Conservation (phyloP, 1,139 yeast species). For the Geotrichum siamense region DNA sequence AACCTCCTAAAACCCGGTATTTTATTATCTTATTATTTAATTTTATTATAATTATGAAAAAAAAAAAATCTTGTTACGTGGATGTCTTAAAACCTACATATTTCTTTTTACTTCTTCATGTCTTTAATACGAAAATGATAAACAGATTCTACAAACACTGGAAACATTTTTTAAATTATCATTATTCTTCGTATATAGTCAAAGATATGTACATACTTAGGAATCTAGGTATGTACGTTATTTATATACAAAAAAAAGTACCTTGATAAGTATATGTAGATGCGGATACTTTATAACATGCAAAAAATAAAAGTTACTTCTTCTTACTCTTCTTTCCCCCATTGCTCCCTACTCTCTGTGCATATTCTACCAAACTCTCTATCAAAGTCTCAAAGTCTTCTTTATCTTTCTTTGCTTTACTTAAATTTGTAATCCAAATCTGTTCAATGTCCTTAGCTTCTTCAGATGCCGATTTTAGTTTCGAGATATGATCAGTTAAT, state of each 20-base stretch:
- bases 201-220: neutral
- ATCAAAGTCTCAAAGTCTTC: constrained; percentile 64
- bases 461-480: constrained; percentile 27
- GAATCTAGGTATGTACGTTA: neutral
- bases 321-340: neutral
- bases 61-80: too few relatives aligned
- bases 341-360: constrained; percentile 38
- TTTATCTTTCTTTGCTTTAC: constrained; percentile 45
- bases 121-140: too few relatives aligned
- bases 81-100: too few relatives aligned
- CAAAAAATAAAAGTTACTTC: neutral
- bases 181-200: too few relatives aligned
- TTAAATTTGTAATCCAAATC: constrained; percentile 44
- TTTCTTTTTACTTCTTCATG: too few relatives aligned
- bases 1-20: too few relatives aligned
- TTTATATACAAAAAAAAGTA: neutral
- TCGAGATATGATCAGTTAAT: constrained; percentile 26
- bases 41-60: too few relatives aligned
- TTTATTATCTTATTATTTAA: too few relatives aligned
- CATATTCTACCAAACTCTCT: constrained; percentile 63
- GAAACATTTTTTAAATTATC: too few relatives aligned
- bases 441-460: constrained; percentile 39
- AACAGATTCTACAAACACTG: too few relatives aligned
- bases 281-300: neutral
- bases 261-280: neutral